Base-by-base conservation (phyloP, 148 eudicot species). In the Suaeda aralocaspica region DNA sequence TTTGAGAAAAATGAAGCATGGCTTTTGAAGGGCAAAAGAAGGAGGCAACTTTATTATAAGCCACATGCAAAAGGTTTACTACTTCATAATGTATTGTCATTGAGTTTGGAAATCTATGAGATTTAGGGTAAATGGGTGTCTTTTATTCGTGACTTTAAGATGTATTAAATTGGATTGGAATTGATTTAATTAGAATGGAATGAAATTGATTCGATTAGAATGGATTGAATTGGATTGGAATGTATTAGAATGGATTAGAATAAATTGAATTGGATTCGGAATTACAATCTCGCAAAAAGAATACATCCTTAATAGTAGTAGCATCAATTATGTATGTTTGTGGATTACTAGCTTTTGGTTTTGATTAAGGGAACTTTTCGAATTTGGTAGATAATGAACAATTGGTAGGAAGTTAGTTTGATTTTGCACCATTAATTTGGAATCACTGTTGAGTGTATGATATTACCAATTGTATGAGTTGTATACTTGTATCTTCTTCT, bases 41-140 rank as follows among this genome's bases (percentile, higher is more conserved):
- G 70, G 72, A 59, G 63, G 66, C 80, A 77, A 62, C 76, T 73
- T 68, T 72, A 6, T 45, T 6, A 29, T 39, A 77, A 19, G 26
- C 26, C 81, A 78, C 81, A 68, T 68, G 81, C 69, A 60, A 72
- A 73, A 78, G 59, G 48, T 31, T 73, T 41, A 45, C 42, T 11
- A 68, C 63, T 51, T 73, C 59, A 67, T 61, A 45, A 31, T 68
- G 22, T 7, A 45, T 18, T 33, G 34, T 77, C 76, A 71, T 45
- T 72, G 59, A 68, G 67, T 61, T 64, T 52, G 52, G 14, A 72
- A 67, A 25, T 53, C 52, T 25, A 34, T 42, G 53, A 59, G 19
- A n/a, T 49, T 46, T 29, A n/a, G n/a, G n/a, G n/a, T n/a, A n/a
- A n/a, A n/a, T n/a, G n/a, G n/a, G n/a, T n/a, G n/a, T n/a, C n/a